Percentiles rank a stretch among this genome's conserved stretches.
phyloP scores from a whole-genome alignment of 2,329 filamentous ascomycete genomes.

The Elsinoe batatas region DNA sequence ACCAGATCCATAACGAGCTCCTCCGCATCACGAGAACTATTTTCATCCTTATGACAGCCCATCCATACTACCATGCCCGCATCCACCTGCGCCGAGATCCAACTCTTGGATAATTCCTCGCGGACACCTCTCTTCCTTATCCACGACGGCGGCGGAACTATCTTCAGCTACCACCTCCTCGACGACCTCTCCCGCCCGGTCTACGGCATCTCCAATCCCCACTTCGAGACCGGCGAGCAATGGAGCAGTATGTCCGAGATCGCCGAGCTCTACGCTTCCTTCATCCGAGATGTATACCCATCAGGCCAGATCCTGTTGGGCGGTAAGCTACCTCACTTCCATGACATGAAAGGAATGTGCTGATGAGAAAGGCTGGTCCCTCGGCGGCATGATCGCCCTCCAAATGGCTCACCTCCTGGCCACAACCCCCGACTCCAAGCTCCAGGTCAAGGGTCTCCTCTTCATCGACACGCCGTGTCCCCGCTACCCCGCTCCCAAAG shows the following conservation, averaged over 20 bases:
- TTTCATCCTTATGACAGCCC: neutral
- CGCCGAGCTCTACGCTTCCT: neutral
- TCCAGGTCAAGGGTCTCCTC: constrained; percentile 1
- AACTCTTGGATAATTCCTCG: neutral
- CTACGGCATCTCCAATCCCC: constrained; percentile 9
- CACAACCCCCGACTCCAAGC: neutral
- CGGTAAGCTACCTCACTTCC: neutral
- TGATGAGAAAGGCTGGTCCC: neutral
- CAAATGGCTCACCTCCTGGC: neutral
- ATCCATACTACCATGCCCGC: constrained; percentile 1
- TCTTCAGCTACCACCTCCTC: constrained; percentile 14
- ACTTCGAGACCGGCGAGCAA: neutral
- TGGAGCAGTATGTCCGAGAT: neutral
- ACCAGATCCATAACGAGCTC: no score
- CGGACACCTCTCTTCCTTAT: constrained; percentile 12
- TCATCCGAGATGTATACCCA: neutral
- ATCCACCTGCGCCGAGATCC: constrained; percentile 11
- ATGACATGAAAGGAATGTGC: neutral
- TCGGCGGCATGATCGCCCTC: constrained; percentile 9
- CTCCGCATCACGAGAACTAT: no score
- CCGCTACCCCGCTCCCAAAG: neutral
- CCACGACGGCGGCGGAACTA: constrained; percentile 16
- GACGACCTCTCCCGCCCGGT: neutral
- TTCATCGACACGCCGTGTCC: constrained; percentile 6
- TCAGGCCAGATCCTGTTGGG: neutral